Conservation (phyloP, 345 rosid genomes). For the Cardamine resedifolia region DNA sequence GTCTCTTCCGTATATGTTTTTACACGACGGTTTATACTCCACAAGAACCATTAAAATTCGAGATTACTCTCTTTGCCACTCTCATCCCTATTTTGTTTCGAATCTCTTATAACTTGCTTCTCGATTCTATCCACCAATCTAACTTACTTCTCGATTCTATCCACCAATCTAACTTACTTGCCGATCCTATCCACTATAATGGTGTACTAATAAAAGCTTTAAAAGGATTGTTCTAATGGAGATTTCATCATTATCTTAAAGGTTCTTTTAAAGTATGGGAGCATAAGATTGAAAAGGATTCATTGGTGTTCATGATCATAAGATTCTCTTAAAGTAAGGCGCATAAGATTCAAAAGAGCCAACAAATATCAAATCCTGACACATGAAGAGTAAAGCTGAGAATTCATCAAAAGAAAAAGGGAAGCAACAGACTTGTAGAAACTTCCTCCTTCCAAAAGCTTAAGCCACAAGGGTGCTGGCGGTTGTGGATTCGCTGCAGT, state of each 20-base stretch:
- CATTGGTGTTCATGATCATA: not conserved
- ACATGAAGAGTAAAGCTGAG: slow-evolving; percentile 2
- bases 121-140: not conserved
- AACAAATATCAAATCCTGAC: slow-evolving; percentile 5
- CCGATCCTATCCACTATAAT: not conserved
- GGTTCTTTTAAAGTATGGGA: not conserved
- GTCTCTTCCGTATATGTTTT: slow-evolving; percentile 13
- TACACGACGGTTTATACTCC: slow-evolving; percentile 18
- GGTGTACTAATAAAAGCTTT: not conserved
- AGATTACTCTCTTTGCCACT: slow-evolving; percentile 17
- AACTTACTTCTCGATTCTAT: not conserved
- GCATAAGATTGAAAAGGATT: slow-evolving; percentile 9
- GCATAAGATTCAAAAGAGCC: slow-evolving; percentile 9
- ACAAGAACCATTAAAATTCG: slow-evolving; percentile 15
- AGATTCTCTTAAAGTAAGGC: not conserved
- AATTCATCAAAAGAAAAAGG: slow-evolving; percentile 8
- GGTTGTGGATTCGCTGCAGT: slow-evolving; percentile 65
- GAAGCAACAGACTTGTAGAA: slow-evolving; percentile 13
- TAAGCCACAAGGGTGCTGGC: slow-evolving; percentile 71
- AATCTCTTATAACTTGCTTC: not conserved
- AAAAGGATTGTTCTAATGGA: not conserved
- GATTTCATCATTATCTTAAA: not conserved
- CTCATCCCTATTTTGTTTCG: not conserved
- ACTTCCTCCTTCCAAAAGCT: slow-evolving; percentile 16
- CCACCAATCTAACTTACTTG: too few species aligned